A percentile compares a stretch with the other conserved stretches of the same genome.
Evolutionary conservation across 2,329 filamentous ascomycete genomes (phyloP).

Genomic region (Pyrenophora seminiperda): DNA sequence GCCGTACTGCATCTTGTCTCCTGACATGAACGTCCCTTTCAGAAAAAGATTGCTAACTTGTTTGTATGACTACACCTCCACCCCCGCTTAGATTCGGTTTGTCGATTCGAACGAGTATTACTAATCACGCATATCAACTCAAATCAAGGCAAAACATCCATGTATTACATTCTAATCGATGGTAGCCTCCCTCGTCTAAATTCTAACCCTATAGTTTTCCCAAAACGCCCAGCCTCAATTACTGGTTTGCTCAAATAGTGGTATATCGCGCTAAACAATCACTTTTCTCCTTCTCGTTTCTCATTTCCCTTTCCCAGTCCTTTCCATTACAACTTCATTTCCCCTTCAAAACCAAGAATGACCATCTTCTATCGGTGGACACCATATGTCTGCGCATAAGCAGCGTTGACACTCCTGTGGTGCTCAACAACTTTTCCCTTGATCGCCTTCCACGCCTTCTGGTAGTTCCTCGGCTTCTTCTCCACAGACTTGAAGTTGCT

Average conservation of each 20-base stretch:
- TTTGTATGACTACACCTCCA: too few species aligned
- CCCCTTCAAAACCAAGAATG: not conserved
- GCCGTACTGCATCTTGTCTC: too few species aligned
- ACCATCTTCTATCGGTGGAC: not conserved
- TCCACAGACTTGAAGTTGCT: slow-evolving; percentile 7
- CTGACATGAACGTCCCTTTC: too few species aligned
- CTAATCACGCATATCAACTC: too few species aligned
- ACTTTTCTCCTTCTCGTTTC: slow-evolving; percentile 14
- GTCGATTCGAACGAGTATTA: too few species aligned
- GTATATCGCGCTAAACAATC: slow-evolving; percentile 11
- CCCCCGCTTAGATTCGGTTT: too few species aligned
- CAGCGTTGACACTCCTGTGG: slow-evolving; percentile 34
- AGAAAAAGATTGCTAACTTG: too few species aligned
- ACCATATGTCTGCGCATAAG: slow-evolving; percentile 26
- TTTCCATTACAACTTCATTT: not conserved
- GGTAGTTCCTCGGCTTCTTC: slow-evolving; percentile 23
- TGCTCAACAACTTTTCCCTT: slow-evolving; percentile 40
- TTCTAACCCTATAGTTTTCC: not conserved
- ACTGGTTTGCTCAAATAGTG: slow-evolving; percentile 1
- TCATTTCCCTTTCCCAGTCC: not conserved
- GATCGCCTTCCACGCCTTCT: slow-evolving; percentile 33
- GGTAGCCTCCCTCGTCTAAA: too few species aligned
- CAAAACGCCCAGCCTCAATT: not conserved
- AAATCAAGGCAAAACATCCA: too few species aligned
- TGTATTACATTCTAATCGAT: too few species aligned